A percentile compares a stretch with the other conserved stretches of the same genome.
Conservation (phyloP, 2,329 filamentous ascomycete genomes). For the Aspergillus jensenii region DNA sequence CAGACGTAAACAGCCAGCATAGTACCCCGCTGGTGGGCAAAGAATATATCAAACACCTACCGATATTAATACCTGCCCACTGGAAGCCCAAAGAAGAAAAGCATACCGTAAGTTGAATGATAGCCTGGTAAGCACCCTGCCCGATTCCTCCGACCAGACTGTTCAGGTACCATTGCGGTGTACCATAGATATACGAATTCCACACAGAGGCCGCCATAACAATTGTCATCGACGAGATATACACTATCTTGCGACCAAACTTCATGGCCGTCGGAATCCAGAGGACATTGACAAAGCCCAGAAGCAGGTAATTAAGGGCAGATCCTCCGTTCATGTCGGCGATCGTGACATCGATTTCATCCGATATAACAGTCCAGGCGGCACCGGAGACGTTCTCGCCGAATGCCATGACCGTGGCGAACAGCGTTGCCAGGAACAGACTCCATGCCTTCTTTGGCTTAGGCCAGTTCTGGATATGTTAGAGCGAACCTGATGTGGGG, state of each 20-base stretch:
- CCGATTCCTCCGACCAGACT: conserved; percentile 8
- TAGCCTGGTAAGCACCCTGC: conserved; percentile 34
- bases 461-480: conserved; percentile 31
- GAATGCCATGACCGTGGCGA: conserved; percentile 43
- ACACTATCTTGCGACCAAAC: conserved; percentile 35
- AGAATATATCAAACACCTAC: conserved; percentile 41
- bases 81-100: no score
- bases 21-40: conserved; percentile 38
- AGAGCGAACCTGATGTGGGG: background rate
- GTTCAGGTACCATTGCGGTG: conserved; percentile 36
- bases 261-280: conserved; percentile 38
- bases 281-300: conserved; percentile 44
- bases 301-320: conserved; percentile 42
- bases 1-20: conserved; percentile 41
- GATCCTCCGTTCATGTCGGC: conserved; percentile 44
- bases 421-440: conserved; percentile 40
- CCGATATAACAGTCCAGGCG: conserved; percentile 43
- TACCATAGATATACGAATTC: conserved; percentile 26
- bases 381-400: conserved; percentile 45
- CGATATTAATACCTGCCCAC: background rate
- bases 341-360: conserved; percentile 38
- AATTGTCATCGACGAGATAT: conserved; percentile 34
- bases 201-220: conserved; percentile 33
- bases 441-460: conserved; percentile 41
- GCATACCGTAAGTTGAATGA: conserved; percentile 40